Evolutionary conservation across 1,284 basidiomycete genomes (phyloP).

Genomic region (Leccinum huronense): DNA sequence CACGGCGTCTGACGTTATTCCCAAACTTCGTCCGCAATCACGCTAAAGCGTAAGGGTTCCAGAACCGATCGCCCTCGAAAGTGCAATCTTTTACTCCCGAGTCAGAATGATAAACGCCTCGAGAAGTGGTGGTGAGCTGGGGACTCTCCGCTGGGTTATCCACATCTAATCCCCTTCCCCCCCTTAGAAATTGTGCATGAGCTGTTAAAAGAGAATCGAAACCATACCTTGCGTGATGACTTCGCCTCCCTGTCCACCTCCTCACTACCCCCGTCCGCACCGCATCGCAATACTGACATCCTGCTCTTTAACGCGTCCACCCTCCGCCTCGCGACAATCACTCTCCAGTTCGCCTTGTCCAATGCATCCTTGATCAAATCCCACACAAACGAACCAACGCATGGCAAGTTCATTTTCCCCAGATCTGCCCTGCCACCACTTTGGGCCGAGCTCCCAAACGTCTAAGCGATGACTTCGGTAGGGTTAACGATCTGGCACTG

Average conservation of each 20-base stretch:
- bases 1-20: conserved; percentile 59
- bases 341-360: conserved; percentile 87
- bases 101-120: conserved; percentile 72
- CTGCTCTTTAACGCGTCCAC: conserved; percentile 80
- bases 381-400: conserved; percentile 72
- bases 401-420: conserved; percentile 35
- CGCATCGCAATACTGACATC: conserved; percentile 76
- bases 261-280: conserved; percentile 48
- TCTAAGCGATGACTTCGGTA: conserved; percentile 85
- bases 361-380: conserved; percentile 76
- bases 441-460: conserved; percentile 58
- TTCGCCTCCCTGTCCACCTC: conserved; percentile 72
- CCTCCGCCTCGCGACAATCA: conserved; percentile 71
- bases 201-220: neutral
- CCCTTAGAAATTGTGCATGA: neutral
- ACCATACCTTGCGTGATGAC: conserved; percentile 34
- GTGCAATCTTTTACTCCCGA: conserved; percentile 68
- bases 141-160: conserved; percentile 62
- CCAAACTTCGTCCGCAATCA: conserved; percentile 64
- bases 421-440: conserved; percentile 22
- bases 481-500: conserved; percentile 98
- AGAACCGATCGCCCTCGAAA: conserved; percentile 47
- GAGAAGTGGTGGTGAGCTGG: conserved; percentile 60
- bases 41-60: conserved; percentile 46
- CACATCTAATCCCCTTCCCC: conserved; percentile 12